These are phyloP conservation scores for Backusella tarrabulga DNA, from an alignment of 192 early-diverging fungal species.

Conservation along the genomic window DNA sequence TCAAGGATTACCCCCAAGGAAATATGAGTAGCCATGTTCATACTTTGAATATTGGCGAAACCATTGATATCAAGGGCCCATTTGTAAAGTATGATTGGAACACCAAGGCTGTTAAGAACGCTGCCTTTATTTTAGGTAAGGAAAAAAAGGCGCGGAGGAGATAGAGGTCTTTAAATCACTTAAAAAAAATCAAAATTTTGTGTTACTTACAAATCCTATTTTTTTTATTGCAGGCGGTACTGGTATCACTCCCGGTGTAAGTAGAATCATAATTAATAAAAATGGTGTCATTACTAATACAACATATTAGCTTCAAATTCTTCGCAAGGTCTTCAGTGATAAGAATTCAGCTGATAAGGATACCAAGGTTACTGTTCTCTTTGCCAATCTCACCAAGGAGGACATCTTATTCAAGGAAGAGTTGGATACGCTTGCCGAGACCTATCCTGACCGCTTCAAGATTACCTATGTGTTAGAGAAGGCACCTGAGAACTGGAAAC, in stretches of 20 bases:
- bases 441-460: conserved; percentile 63
- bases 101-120: conserved; percentile 57
- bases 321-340: conserved; percentile 59
- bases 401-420: conserved; percentile 69
- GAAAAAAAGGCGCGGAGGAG: neutral
- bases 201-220: conserved; percentile 4
- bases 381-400: conserved; percentile 65
- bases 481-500: conserved; percentile 63
- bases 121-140: conserved; percentile 65
- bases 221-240: conserved; percentile 53
- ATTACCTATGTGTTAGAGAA: conserved; percentile 68
- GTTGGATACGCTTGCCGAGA: conserved; percentile 55
- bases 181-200: neutral
- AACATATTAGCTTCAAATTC: conserved; percentile 49
- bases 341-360: conserved; percentile 48
- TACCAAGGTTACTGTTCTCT: conserved; percentile 71
- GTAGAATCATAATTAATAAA: neutral
- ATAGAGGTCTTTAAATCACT: neutral
- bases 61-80: conserved; percentile 79
- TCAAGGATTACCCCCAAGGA: conserved; percentile 67
- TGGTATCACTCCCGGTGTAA: conserved; percentile 70
- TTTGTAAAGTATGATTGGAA: conserved; percentile 62
- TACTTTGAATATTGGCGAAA: conserved; percentile 65
- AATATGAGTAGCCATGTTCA: conserved; percentile 58
- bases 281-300: neutral